Percentiles rank a stretch among this genome's conserved stretches.
phyloP scores from a whole-genome alignment of 345 rosid species.

The Excoecaria agallocha region DNA sequence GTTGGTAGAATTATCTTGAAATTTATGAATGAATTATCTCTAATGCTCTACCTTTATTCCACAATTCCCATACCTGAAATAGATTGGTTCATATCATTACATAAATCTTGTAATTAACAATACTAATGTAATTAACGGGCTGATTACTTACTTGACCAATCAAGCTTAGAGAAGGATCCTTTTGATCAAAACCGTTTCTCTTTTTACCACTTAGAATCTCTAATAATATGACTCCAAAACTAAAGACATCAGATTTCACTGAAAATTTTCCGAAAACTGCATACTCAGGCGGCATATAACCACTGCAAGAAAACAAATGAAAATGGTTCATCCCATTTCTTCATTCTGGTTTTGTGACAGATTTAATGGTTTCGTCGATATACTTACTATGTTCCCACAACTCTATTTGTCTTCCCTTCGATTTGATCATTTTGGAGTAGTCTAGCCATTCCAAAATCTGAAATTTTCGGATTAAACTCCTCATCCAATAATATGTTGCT shows the following conservation, averaged over 20 bases:
- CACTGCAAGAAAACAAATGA: constrained; percentile 8
- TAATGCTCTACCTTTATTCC: no score
- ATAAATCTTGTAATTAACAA: no score
- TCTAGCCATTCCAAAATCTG: constrained; percentile 66
- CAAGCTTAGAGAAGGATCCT: not conserved
- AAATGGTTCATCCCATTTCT: no score
- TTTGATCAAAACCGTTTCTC: not conserved
- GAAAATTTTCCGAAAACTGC: constrained; percentile 20
- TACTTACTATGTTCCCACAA: constrained; percentile 77
- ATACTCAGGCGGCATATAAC: constrained; percentile 29
- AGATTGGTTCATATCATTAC: no score
- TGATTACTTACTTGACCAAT: no score
- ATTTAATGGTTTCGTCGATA: not conserved
- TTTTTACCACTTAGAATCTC: constrained; percentile 22
- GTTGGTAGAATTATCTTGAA: no score
- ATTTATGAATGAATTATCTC: no score
- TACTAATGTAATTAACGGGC: no score
- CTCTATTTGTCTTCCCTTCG: constrained; percentile 49
- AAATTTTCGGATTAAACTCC: constrained; percentile 50
- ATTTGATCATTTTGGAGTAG: constrained; percentile 49
- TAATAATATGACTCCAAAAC: constrained; percentile 24
- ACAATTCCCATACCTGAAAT: no score
- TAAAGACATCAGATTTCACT: constrained; percentile 24
- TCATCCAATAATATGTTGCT: constrained; percentile 59
- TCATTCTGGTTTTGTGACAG: not conserved